Conservation (phyloP, 371 early-diverging fungal species). For the Mycotypha africana region DNA sequence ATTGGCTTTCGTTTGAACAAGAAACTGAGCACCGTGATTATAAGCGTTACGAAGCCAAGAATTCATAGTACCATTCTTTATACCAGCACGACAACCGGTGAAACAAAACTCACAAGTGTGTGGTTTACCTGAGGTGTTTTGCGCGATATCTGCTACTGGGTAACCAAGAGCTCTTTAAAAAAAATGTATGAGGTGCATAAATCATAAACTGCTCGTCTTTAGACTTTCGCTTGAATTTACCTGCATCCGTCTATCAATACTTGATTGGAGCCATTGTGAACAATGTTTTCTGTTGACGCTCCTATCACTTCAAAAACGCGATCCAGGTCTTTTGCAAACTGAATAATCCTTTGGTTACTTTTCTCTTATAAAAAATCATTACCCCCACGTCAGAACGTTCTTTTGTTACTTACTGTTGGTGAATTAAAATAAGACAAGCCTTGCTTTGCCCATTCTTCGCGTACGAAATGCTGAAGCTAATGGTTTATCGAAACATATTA, state of each 20-base stretch:
- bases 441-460: slow-evolving; percentile 70
- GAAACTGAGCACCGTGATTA: slow-evolving; percentile 53
- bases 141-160: slow-evolving; percentile 51
- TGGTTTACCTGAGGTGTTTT: slow-evolving; percentile 55
- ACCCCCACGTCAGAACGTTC: not conserved
- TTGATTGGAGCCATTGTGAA: slow-evolving; percentile 60
- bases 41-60: slow-evolving; percentile 68
- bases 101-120: slow-evolving; percentile 70
- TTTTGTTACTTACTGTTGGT: slow-evolving; percentile 13
- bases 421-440: slow-evolving; percentile 56
- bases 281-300: slow-evolving; percentile 44
- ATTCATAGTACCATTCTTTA: slow-evolving; percentile 65
- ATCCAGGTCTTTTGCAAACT: slow-evolving; percentile 46
- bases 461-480: slow-evolving; percentile 53
- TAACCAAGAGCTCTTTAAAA: slow-evolving; percentile 53
- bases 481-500: not conserved
- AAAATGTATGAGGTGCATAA: too few species aligned
- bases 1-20: slow-evolving; percentile 53
- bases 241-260: slow-evolving; percentile 61
- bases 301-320: slow-evolving; percentile 52
- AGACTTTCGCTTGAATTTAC: slow-evolving; percentile 20
- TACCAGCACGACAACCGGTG: slow-evolving; percentile 65
- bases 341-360: too few species aligned
- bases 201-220: too few species aligned
- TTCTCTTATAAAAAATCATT: too few species aligned